Percentiles rank a stretch among this genome's conserved stretches.
These are phyloP conservation scores for Xylaria flabelliformis DNA, from an alignment of 495 filamentous ascomycete species.

Conservation along the genomic window DNA sequence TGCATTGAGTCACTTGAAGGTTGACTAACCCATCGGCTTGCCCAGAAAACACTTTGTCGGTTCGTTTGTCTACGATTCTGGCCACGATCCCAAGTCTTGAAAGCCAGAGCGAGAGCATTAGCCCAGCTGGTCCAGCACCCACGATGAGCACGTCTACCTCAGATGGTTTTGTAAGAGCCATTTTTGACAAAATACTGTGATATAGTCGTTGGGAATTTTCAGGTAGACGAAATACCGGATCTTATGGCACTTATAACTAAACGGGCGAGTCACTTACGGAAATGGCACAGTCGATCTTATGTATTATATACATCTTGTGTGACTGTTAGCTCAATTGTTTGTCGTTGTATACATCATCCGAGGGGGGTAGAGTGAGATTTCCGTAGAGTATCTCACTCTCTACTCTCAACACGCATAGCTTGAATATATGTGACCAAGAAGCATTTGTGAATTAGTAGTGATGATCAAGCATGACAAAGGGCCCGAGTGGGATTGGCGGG, in stretches of 20 bases:
- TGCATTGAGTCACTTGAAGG: slow-evolving; percentile 35
- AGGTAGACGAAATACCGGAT: background rate
- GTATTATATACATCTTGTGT: slow-evolving; percentile 2
- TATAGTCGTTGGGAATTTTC: background rate
- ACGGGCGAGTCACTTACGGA: background rate
- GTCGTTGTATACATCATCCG: background rate
- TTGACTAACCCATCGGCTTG: slow-evolving; percentile 64
- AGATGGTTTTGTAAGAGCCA: slow-evolving; percentile 11
- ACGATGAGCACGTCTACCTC: slow-evolving; percentile 63
- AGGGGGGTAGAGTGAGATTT: background rate
- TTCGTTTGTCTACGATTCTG: slow-evolving; percentile 67
- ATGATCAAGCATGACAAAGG: slow-evolving; percentile 28
- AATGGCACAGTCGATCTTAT: background rate
- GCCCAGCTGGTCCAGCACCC: slow-evolving; percentile 67
- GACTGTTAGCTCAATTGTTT: background rate
- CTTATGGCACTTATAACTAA: background rate
- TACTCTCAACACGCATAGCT: background rate
- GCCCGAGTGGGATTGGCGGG: slow-evolving; percentile 5
- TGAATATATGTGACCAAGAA: slow-evolving; percentile 18
- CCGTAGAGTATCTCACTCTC: background rate
- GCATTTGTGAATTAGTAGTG: slow-evolving; percentile 16
- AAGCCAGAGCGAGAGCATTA: slow-evolving; percentile 69
- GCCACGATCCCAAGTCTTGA: slow-evolving; percentile 62
- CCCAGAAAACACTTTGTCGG: slow-evolving; percentile 59
- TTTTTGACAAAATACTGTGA: background rate